phyloP scores from a whole-genome alignment of 257 asterid species.

The Leptodermis oblonga region DNA sequence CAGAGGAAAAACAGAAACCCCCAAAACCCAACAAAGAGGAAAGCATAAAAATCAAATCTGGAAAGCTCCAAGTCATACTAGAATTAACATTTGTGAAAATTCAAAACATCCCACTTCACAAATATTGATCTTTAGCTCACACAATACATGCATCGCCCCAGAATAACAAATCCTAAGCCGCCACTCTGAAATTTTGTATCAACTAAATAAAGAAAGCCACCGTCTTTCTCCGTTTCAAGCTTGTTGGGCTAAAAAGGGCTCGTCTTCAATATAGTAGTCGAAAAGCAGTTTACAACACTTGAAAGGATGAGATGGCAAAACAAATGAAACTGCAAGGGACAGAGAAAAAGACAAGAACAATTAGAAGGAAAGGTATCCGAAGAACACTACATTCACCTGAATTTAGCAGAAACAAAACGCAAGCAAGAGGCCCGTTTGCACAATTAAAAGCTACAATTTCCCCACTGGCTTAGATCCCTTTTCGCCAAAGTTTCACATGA shows the following conservation, averaged over 20 bases:
- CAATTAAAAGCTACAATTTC: slow-evolving; percentile 35
- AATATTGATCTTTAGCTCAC: background rate
- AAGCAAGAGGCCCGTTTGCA: slow-evolving; percentile 57
- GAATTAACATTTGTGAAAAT: slow-evolving; percentile 1
- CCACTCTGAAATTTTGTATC: background rate
- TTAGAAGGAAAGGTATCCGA: slow-evolving; percentile 5
- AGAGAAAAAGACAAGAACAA: slow-evolving; percentile 20
- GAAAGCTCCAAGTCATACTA: slow-evolving; percentile 5
- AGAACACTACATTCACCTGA: slow-evolving; percentile 57
- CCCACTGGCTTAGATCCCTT: slow-evolving; percentile 53
- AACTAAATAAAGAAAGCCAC: background rate
- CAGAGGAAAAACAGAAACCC: slow-evolving; percentile 18
- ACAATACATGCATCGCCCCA: slow-evolving; percentile 6
- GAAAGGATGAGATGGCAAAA: slow-evolving; percentile 4
- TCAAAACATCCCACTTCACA: slow-evolving; percentile 4
- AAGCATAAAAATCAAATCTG: slow-evolving; percentile 20
- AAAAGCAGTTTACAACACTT: background rate
- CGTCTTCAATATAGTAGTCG: slow-evolving; percentile 5
- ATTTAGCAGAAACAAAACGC: slow-evolving; percentile 56
- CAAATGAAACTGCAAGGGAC: slow-evolving; percentile 21
- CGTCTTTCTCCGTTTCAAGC: slow-evolving; percentile 12
- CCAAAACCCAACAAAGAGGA: slow-evolving; percentile 23
- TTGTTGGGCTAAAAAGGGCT: slow-evolving; percentile 23
- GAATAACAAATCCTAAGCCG: background rate
- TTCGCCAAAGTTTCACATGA: slow-evolving; percentile 38